Percentiles rank a stretch among this genome's conserved stretches.
phyloP scores from a whole-genome alignment of 1,139 yeast species.

The Pneumocystis murina region DNA sequence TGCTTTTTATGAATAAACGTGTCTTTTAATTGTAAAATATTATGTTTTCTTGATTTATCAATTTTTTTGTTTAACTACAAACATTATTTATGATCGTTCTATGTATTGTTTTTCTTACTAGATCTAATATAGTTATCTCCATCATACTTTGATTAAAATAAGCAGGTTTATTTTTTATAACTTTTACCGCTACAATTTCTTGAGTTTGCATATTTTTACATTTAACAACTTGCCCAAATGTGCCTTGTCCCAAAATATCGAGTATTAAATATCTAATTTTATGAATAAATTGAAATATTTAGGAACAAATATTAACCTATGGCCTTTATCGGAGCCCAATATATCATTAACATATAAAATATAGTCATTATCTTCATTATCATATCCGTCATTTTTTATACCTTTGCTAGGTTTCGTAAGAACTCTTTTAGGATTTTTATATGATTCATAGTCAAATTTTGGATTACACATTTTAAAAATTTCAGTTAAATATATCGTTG shows the following conservation, averaged over 20 bases:
- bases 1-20: slow-evolving; percentile 88
- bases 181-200: slow-evolving; percentile 86
- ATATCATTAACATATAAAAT: slow-evolving; percentile 88
- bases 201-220: slow-evolving; percentile 84
- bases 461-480: slow-evolving; percentile 83
- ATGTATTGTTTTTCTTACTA: slow-evolving; percentile 6
- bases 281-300: slow-evolving; percentile 2
- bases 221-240: slow-evolving; percentile 96
- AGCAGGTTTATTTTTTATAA: slow-evolving; percentile 83
- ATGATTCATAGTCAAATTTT: slow-evolving; percentile 64
- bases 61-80: slow-evolving; percentile 46
- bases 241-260: slow-evolving; percentile 88
- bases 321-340: slow-evolving; percentile 72
- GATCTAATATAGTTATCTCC: slow-evolving; percentile 76
- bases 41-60: slow-evolving; percentile 53
- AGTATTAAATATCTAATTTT: slow-evolving; percentile 56
- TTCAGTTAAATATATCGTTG: slow-evolving; percentile 62
- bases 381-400: slow-evolving; percentile 63
- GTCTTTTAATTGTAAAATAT: slow-evolving; percentile 65
- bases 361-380: slow-evolving; percentile 80
- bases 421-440: slow-evolving; percentile 81
- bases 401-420: slow-evolving; percentile 88
- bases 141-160: slow-evolving; percentile 82
- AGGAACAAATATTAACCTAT: slow-evolving; percentile 8
- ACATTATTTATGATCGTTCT: not conserved